Conservation (phyloP, 75 land plant species). For the Cryptomeria japonica region DNA sequence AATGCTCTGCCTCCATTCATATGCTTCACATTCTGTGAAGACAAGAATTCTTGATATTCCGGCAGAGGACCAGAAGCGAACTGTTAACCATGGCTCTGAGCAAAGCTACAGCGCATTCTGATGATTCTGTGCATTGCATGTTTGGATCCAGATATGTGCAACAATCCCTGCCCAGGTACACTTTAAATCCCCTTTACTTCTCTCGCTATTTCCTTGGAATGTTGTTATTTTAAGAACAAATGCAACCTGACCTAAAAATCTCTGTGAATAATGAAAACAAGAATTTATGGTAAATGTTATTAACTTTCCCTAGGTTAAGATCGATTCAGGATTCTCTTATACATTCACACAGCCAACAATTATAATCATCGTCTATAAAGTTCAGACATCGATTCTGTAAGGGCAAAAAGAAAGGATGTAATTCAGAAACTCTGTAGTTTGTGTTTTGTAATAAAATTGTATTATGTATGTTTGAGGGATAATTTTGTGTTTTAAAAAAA, state of each 20-base stretch:
- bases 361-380: too few relatives aligned
- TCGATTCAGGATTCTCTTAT: background rate
- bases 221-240: background rate
- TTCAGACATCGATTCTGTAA: too few relatives aligned
- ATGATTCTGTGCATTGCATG: background rate
- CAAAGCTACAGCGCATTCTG: background rate
- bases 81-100: background rate
- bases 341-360: too few relatives aligned
- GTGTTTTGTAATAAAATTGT: background rate
- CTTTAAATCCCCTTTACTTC: background rate
- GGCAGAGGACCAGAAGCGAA: background rate
- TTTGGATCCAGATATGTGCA: constrained; percentile 3
- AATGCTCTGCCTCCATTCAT: background rate
- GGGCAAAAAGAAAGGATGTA: too few relatives aligned
- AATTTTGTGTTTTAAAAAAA: too few relatives aligned
- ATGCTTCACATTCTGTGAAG: too few relatives aligned
- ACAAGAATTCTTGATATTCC: background rate
- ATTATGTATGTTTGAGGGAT: too few relatives aligned
- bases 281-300: background rate
- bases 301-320: background rate
- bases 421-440: background rate
- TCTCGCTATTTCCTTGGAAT: background rate
- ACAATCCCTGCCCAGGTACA: background rate
- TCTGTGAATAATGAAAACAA: background rate
- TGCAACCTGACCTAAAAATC: too few relatives aligned